Conservation (phyloP, 2,329 filamentous ascomycete genomes). For the Verticillium isaacii region DNA sequence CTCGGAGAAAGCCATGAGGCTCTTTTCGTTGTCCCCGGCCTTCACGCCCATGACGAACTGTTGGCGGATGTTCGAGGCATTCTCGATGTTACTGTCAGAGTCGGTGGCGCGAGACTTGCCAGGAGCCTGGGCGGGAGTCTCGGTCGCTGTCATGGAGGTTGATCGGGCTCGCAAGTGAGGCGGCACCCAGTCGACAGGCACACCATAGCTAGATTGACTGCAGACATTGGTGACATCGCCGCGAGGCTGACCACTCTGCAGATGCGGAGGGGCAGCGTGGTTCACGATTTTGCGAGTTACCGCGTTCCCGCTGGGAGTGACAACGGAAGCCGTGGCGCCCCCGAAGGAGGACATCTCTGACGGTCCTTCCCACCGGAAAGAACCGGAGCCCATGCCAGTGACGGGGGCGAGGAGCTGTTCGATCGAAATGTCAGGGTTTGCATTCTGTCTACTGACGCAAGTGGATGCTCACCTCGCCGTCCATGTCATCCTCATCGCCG, state of each 20-base stretch:
- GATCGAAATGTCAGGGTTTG: not conserved
- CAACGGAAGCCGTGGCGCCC: not conserved
- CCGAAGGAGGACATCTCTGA: slow-evolving; percentile 1
- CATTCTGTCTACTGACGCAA: not conserved
- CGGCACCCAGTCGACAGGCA: not conserved
- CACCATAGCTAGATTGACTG: not conserved
- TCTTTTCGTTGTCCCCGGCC: not conserved
- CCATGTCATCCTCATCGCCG: slow-evolving; percentile 1
- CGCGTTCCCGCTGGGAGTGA: not conserved
- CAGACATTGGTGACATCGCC: not conserved
- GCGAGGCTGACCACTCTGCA: not conserved
- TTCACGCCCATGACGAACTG: not conserved
- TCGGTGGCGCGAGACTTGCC: not conserved
- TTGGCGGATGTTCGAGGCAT: not conserved
- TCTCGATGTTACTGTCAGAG: not conserved
- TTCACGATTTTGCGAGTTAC: not conserved
- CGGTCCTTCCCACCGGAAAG: not conserved
- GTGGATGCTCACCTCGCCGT: slow-evolving; percentile 1
- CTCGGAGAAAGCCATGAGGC: not conserved
- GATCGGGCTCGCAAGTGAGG: not conserved
- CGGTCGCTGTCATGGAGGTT: not conserved
- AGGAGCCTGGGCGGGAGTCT: not conserved
- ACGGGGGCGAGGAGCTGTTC: slow-evolving; percentile 7
- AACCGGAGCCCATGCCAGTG: not conserved
- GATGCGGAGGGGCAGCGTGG: not conserved